These are phyloP conservation scores for Fraxinus baroniana DNA, from an alignment of 305 asterid species.

Conservation along the genomic window DNA sequence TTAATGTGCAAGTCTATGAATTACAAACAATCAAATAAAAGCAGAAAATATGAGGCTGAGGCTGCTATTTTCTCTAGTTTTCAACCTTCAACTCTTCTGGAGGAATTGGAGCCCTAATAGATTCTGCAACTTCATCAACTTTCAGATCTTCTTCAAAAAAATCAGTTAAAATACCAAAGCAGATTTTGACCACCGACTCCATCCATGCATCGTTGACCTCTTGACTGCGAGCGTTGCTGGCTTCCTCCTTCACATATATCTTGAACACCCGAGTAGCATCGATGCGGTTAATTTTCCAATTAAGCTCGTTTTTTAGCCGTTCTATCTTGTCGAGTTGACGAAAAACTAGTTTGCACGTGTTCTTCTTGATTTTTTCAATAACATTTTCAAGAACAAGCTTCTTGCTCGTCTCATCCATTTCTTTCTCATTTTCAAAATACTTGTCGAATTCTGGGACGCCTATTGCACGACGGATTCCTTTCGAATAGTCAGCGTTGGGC, in stretches of 20 bases:
- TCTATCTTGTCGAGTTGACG: constrained; percentile 22
- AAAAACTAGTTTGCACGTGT: constrained; percentile 25
- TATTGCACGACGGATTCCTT: constrained; percentile 26
- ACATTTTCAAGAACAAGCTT: constrained; percentile 12
- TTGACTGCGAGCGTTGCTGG: not conserved
- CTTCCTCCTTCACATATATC: not conserved
- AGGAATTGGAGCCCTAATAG: not conserved
- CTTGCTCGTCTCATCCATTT: constrained; percentile 10
- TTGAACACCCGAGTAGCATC: constrained; percentile 27
- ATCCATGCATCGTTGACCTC: constrained; percentile 19
- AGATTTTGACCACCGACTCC: constrained; percentile 12
- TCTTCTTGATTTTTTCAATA: constrained; percentile 19
- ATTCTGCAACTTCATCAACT: not conserved
- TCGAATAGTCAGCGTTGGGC: constrained; percentile 14
- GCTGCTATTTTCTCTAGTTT: not conserved
- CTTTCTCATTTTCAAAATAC: constrained; percentile 16
- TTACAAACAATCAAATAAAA: not conserved
- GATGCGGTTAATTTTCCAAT: constrained; percentile 29
- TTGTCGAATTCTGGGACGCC: constrained; percentile 32
- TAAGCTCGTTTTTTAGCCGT: constrained; percentile 1
- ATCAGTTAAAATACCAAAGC: not conserved
- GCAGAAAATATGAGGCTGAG: not conserved
- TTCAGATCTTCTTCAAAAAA: not conserved
- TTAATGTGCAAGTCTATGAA: not conserved
- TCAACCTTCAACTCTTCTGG: not conserved